A percentile compares a stretch with the other conserved stretches of the same genome.
Conservation (phyloP, 2,329 filamentous ascomycete species). For the Aspergillus phoenicis region DNA sequence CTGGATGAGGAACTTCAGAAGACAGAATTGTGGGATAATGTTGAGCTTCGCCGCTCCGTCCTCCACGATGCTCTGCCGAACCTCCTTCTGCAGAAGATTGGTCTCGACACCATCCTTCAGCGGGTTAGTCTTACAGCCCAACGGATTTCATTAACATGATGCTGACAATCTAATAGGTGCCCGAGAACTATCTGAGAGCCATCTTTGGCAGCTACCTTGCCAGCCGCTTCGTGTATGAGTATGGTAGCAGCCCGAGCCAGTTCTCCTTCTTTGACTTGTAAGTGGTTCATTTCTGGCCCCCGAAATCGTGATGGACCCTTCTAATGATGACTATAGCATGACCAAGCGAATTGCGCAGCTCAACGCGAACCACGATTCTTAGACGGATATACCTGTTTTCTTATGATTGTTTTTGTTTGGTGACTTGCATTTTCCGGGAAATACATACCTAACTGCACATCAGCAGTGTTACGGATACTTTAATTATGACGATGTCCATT, state of each 20-base stretch:
- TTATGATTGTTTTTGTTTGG: slow-evolving; percentile 7
- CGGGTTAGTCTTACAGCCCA: slow-evolving; percentile 58
- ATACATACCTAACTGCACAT: slow-evolving; percentile 16
- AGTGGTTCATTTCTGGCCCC: slow-evolving; percentile 47
- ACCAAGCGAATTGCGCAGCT: slow-evolving; percentile 39
- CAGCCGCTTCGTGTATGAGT: slow-evolving; percentile 93
- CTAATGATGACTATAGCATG: slow-evolving; percentile 34
- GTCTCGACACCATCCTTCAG: slow-evolving; percentile 80
- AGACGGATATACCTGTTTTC: slow-evolving; percentile 13
- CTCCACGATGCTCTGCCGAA: slow-evolving; percentile 83
- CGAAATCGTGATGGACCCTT: not conserved
- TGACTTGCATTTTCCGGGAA: slow-evolving; percentile 21
- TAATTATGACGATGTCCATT: slow-evolving; percentile 17
- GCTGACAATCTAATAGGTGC: slow-evolving; percentile 59
- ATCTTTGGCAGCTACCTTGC: slow-evolving; percentile 97
- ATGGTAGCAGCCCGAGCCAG: slow-evolving; percentile 87
- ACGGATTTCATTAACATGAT: not conserved
- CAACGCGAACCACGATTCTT: slow-evolving; percentile 23
- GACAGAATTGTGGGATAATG: slow-evolving; percentile 87
- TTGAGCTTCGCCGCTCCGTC: slow-evolving; percentile 74
- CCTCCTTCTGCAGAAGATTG: slow-evolving; percentile 83
- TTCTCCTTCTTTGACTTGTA: slow-evolving; percentile 99
- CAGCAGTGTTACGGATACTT: slow-evolving; percentile 22
- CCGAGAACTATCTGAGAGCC: slow-evolving; percentile 85
- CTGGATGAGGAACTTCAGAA: slow-evolving; percentile 95